A percentile compares a stretch with the other conserved stretches of the same genome.
phyloP scores from a whole-genome alignment of 164 flowering plant species.

The Protea cynaroides region DNA sequence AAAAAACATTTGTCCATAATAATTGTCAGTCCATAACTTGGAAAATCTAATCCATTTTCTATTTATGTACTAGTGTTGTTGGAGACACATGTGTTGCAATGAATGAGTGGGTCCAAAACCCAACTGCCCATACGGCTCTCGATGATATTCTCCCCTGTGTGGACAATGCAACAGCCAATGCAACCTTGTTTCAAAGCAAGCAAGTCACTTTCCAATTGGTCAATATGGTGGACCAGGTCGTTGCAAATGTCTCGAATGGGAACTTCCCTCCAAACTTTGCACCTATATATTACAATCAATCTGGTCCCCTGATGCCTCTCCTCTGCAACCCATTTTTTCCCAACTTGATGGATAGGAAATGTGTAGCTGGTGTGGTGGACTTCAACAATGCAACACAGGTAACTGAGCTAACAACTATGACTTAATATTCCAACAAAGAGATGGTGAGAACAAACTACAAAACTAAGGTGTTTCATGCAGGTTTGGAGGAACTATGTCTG shows the following conservation, averaged over 20 bases:
- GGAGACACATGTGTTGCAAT: slow-evolving; percentile 83
- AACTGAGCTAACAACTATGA: slow-evolving; percentile 4
- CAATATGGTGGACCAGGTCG: slow-evolving; percentile 39
- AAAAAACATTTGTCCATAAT: not conserved
- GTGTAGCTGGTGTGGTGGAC: slow-evolving; percentile 45
- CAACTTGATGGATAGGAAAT: slow-evolving; percentile 30
- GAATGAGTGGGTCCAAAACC: slow-evolving; percentile 83
- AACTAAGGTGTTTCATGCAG: slow-evolving; percentile 10
- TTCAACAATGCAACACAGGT: slow-evolving; percentile 57
- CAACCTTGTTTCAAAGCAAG: slow-evolving; percentile 46
- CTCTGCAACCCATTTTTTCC: slow-evolving; percentile 64
- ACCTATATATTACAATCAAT: slow-evolving; percentile 63
- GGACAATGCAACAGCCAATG: slow-evolving; percentile 73
- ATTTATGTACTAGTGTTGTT: slow-evolving; percentile 41
- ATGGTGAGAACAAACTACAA: not conserved
- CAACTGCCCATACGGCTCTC: slow-evolving; percentile 73
- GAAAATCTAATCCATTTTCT: not conserved
- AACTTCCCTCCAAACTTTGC: slow-evolving; percentile 35
- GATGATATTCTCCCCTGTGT: slow-evolving; percentile 88
- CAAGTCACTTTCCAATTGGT: slow-evolving; percentile 52
- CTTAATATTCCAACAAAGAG: not conserved
- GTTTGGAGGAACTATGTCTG: slow-evolving; percentile 33
- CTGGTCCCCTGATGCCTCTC: slow-evolving; percentile 59
- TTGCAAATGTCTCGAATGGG: slow-evolving; percentile 48
- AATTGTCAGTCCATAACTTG: not conserved